These are phyloP conservation scores for Cadophora luteo-olivacea DNA, from an alignment of 2,329 filamentous ascomycete genomes.

Conservation along the genomic window DNA sequence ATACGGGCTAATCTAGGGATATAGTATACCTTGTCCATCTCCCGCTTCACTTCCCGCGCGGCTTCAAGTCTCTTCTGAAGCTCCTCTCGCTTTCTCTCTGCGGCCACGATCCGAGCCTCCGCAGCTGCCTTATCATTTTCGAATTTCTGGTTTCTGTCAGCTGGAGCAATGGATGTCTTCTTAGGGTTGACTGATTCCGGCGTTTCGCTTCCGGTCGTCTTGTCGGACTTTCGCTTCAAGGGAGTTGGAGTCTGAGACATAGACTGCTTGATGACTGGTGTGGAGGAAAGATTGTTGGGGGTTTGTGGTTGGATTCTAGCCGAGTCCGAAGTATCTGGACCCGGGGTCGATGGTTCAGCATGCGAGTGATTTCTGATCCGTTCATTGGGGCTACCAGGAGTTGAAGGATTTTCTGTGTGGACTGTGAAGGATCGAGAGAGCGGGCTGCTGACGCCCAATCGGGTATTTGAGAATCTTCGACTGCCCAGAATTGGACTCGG, in stretches of 20 bases:
- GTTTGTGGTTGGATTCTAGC: not conserved
- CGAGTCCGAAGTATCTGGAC: not conserved
- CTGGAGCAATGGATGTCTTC: too few relatives aligned
- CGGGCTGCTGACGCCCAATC: not conserved
- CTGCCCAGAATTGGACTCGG: conserved; percentile 20
- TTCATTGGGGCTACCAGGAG: not conserved
- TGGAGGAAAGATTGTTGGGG: not conserved
- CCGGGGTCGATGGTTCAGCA: not conserved
- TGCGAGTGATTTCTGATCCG: not conserved
- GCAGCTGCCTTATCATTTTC: too few relatives aligned
- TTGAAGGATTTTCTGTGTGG: not conserved
- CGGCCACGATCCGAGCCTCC: conserved; percentile 5
- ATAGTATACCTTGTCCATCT: not conserved
- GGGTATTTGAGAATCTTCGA: not conserved
- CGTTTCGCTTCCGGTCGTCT: not conserved
- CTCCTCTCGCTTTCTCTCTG: conserved; percentile 20
- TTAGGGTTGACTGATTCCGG: not conserved
- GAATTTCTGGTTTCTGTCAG: too few relatives aligned
- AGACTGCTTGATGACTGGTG: not conserved
- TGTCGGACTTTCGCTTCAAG: not conserved
- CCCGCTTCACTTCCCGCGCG: not conserved
- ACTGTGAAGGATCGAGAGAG: not conserved
- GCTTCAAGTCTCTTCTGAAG: conserved; percentile 20
- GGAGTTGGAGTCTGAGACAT: not conserved
- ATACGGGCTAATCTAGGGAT: not conserved